These are phyloP conservation scores for Pichia paraexigua DNA, from an alignment of 805 yeast genomes.

Conservation along the genomic window DNA sequence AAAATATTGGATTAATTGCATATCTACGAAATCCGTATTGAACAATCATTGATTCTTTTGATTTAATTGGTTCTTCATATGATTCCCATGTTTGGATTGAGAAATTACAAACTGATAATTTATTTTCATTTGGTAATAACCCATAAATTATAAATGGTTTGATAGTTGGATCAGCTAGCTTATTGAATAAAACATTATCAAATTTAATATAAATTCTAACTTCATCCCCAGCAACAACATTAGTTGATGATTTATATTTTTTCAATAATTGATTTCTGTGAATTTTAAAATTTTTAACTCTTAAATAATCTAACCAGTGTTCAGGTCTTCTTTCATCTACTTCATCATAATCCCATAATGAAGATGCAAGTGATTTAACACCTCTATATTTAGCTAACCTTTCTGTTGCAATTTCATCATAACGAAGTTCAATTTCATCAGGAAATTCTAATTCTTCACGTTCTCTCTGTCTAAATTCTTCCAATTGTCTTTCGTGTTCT, in stretches of 20 bases:
- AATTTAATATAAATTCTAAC: slow-evolving; percentile 54
- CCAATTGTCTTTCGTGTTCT: slow-evolving; percentile 74
- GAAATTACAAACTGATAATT: slow-evolving; percentile 74
- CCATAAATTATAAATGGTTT: slow-evolving; percentile 63
- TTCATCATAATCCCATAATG: slow-evolving; percentile 87
- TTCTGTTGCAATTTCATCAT: slow-evolving; percentile 67
- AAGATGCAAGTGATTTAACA: slow-evolving; percentile 67
- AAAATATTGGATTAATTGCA: slow-evolving; percentile 73
- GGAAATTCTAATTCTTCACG: slow-evolving; percentile 89
- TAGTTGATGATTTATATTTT: slow-evolving; percentile 41
- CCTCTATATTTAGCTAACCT: slow-evolving; percentile 78
- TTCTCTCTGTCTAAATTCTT: slow-evolving; percentile 58
- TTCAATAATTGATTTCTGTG: slow-evolving; percentile 64
- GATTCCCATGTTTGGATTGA: slow-evolving; percentile 86
- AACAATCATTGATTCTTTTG: slow-evolving; percentile 72
- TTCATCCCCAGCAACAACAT: slow-evolving; percentile 54
- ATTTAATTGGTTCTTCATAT: slow-evolving; percentile 74
- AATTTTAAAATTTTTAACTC: slow-evolving; percentile 70
- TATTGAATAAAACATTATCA: slow-evolving; percentile 39
- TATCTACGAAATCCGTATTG: slow-evolving; percentile 94
- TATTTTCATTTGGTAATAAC: slow-evolving; percentile 78
- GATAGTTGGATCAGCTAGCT: slow-evolving; percentile 34
- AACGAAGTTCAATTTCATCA: slow-evolving; percentile 84
- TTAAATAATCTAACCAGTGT: slow-evolving; percentile 67
- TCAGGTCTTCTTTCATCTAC: slow-evolving; percentile 61